Conservation (phyloP, 2,329 filamentous ascomycete species). For the Pseudopyricularia cyperi region DNA sequence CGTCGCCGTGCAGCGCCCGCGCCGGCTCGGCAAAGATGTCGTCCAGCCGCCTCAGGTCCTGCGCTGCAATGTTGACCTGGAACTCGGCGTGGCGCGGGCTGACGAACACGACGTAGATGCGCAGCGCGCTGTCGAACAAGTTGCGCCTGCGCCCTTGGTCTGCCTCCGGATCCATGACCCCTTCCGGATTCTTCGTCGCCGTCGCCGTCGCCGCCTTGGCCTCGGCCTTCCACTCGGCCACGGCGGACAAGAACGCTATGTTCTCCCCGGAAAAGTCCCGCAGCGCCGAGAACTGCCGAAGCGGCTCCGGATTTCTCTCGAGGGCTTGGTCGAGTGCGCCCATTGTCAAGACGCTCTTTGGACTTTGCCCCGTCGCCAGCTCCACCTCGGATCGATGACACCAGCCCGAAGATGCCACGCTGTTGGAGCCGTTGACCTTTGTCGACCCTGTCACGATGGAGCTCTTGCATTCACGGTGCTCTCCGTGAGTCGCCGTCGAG, state of each 20-base stretch:
- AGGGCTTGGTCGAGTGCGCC: conserved; percentile 49
- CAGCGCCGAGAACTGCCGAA: conserved; percentile 51
- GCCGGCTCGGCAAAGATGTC: conserved; percentile 42
- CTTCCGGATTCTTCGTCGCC: neutral
- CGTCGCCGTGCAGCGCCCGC: conserved; percentile 20
- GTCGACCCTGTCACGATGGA: neutral
- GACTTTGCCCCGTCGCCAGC: conserved; percentile 12
- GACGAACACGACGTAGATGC: conserved; percentile 50
- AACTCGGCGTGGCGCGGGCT: conserved; percentile 49
- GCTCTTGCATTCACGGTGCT: neutral
- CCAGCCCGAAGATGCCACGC: neutral
- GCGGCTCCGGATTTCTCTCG: conserved; percentile 38
- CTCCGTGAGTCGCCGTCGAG: conserved; percentile 22
- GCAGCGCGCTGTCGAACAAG: conserved; percentile 40
- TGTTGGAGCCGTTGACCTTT: neutral
- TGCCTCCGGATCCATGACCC: conserved; percentile 4
- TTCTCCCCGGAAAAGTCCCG: conserved; percentile 61
- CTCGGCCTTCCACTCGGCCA: conserved; percentile 41
- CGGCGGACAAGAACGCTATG: conserved; percentile 49
- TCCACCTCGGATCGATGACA: conserved; percentile 14
- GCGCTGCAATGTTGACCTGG: conserved; percentile 51
- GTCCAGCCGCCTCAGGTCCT: conserved; percentile 40
- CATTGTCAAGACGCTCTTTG: conserved; percentile 43
- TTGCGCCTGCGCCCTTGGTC: conserved; percentile 27
- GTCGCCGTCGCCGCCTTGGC: conserved; percentile 9